Evolutionary conservation across 495 filamentous ascomycete species (phyloP), one percentile per base, ranked within the genome.

Genomic region (Astrocystis sublimbata): DNA sequence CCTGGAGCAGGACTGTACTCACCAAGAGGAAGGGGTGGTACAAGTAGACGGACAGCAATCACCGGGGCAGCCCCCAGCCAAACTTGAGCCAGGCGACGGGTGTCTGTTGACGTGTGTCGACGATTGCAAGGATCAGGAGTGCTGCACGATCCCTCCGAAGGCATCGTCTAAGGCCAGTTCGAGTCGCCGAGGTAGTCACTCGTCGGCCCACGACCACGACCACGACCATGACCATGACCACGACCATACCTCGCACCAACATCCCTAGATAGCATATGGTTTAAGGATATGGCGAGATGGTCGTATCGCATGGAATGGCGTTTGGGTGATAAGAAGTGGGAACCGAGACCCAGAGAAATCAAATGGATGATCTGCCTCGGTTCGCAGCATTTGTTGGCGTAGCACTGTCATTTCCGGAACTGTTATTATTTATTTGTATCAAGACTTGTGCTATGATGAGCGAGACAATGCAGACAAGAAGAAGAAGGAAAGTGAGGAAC

Each of bases 21-120:
- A 72, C 17, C 66, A 67, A 10, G 68, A 67, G 43, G 70, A 74
- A 64, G 72, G 70, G 42, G 76, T 65, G 43, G 66, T 72, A 60
- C 2, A 38, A 15, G 68, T 70, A 58, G 73, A 72, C 60, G 75
- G 66, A 43, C 69, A 63, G 72, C 72, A 33, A 59, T 71, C 47
- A 64, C 78, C 26, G 84, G 78, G 59, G 73, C 75, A 62, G 75
- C 8, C 21, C 6, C 21, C 60, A 9, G 78, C 15, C 77, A 74
- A 31, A 87, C 85, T 70, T 61, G 85, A 70, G 75, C 28, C 81
- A 74, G 45, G 78, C 63, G 81, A 87, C 41, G 78, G 84, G 2
- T 98, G 93, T 68, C 78, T 98, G 50, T 71, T 98, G 10, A 91
- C 93, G 52, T 97, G 93, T 54, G 89, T 91, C 6, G 91, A 96